Conservation (phyloP, 2,329 filamentous ascomycete species). For the Cladophialophora bantiana region DNA sequence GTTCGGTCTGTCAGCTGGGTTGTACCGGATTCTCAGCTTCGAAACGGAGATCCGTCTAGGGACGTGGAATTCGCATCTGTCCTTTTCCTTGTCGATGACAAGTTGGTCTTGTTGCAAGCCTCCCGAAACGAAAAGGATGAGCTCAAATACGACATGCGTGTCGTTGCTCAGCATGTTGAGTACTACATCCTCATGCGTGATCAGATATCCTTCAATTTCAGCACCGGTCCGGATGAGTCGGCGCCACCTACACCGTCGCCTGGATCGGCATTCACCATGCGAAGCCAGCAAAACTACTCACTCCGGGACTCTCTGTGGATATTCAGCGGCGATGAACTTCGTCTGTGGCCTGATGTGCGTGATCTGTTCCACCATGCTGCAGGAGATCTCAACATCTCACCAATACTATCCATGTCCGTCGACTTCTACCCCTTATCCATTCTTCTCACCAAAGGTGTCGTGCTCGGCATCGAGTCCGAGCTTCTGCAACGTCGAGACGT, state of each 20-base stretch:
- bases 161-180: conserved; percentile 94
- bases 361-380: conserved; percentile 77
- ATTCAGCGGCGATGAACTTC: conserved; percentile 86
- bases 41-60: conserved; percentile 91
- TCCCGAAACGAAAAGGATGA: conserved; percentile 81
- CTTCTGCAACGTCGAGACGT: conserved; percentile 91
- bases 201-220: conserved; percentile 64
- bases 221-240: conserved; percentile 54
- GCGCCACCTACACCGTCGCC: conserved; percentile 58
- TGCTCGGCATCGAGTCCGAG: conserved; percentile 90
- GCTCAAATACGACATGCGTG: conserved; percentile 97
- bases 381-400: conserved; percentile 43
- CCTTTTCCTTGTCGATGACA: conserved; percentile 95
- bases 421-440: conserved; percentile 96
- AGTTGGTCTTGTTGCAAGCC: conserved; percentile 89
- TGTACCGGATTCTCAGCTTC: conserved; percentile 84
- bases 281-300: conserved; percentile 58
- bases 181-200: conserved; percentile 94
- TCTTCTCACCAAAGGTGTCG: conserved; percentile 84
- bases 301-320: conserved; percentile 91
- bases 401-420: conserved; percentile 76
- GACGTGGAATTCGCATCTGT: conserved; percentile 94
- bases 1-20: conserved; percentile 97
- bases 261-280: conserved; percentile 52
- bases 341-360: conserved; percentile 87